Base-by-base conservation (phyloP, 192 early-diverging fungal species). In the Coemansia sp. region DNA sequence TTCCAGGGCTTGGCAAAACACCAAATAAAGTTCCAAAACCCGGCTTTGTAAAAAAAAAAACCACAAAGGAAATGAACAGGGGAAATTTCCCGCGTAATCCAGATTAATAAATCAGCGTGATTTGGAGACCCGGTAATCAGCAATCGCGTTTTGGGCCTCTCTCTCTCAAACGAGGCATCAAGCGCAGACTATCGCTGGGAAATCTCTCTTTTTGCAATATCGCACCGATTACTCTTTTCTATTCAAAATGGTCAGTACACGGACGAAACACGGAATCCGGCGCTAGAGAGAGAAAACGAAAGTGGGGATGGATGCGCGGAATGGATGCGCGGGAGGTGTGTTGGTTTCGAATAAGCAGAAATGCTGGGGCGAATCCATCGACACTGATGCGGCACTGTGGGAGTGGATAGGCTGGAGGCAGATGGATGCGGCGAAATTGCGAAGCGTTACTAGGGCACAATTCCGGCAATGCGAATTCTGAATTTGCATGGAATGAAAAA, bases 241-340 rank as follows among this genome's bases (percentile, higher is more conserved):
- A n/a, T 44, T 44, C 19, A 44, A 44, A 44, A 44, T 44, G 43
- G 43, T 44, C 43, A 44, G 43, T 44, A 44, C 43, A 40, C 35
- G 35, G 4, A 40, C 35, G n/a, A n/a, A n/a, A n/a, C n/a, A n/a
- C 35, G 35, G n/a, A 40, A 40, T 5, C 35, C n/a, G n/a, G 35
- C 12, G 35, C 35, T 40, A 40, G 35, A 40, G 14, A 40, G 35
- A 40, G 14, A n/a, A 16, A 40, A 4, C 12, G 35, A 40, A n/a
- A n/a, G 8, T 44, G 18, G 43, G 18, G 19, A 44, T 44, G 43
- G 43, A 44, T 44, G 18, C 43, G 19, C 43, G 43, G 30, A 31
- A 21, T n/a, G 18, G 43, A 44, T 19, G 8, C 18, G 43, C 16
- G 7, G 8, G 43, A 44, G 7, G 8, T 19, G 8, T 19, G 8